Base-by-base conservation (phyloP, 2,329 filamentous ascomycete genomes). In the Chaetomium sp. region DNA sequence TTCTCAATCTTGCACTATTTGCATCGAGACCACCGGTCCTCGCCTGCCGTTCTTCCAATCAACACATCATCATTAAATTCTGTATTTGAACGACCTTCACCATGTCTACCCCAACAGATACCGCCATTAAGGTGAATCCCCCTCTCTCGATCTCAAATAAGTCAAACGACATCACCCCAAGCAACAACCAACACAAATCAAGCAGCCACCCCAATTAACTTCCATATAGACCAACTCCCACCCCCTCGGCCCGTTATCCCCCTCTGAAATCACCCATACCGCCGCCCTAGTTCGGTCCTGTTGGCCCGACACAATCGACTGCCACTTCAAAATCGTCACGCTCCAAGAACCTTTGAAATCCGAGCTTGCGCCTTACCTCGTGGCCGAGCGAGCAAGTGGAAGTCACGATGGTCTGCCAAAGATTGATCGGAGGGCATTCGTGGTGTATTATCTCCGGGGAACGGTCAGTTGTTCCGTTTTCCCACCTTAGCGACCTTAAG, bases 271-370 rank as follows among this genome's bases (percentile, higher is more conserved):
- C 59, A 71, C 71, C 11, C 69, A 74, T 45, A 75, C 76, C 34
- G 72, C 78, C 6, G 62, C 68, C 1, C 69, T 84, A 36, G 71
- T 86, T 59, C 76, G 70, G 55, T 67, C 69, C 47, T 71, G 75
- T 54, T 86, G 82, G 79, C 82, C 82, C 0, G 69, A 71, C 10
- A 73, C 74, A 32, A 79, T 77, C 2, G 73, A 79, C 35, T 66
- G 85, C 44, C 79, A 84, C 51, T 87, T 84, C 75, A 86, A 86
- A 67, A 72, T 73, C 44, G 73, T 86, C 33, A 86, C 77, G n/a
- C 69, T 84, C n/a, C 70, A 75, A 43, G 80, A 84, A 64, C 79
- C 81, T 5, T 70, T 75, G 6, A 84, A 84, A 69, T 65, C 69
- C 4, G 72, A 79, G 43, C 72, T 81, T 7, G 62, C 77, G 27